phyloP scores from a whole-genome alignment of 768 basidiomycete species.

The Pleurotus pulmonarius region DNA sequence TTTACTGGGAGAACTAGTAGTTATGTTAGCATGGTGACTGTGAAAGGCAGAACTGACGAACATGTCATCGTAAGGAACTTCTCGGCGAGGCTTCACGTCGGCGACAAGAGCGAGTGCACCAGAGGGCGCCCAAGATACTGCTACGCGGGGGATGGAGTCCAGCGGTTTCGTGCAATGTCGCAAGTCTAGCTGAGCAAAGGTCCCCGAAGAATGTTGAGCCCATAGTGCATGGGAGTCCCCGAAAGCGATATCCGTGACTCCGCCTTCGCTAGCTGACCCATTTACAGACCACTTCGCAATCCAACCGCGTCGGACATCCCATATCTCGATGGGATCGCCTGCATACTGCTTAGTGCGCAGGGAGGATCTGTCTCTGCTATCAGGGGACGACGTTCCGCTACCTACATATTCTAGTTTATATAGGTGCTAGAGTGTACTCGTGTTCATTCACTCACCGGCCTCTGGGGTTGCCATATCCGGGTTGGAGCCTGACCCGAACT shows the following conservation, averaged over 20 bases:
- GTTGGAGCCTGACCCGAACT: slow-evolving; percentile 32
- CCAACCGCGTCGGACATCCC: slow-evolving; percentile 82
- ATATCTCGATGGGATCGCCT: slow-evolving; percentile 73
- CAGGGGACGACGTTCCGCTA: not conserved
- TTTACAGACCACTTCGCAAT: slow-evolving; percentile 79
- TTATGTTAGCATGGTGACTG: slow-evolving; percentile 2
- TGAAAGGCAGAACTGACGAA: slow-evolving; percentile 27
- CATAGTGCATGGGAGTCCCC: slow-evolving; percentile 69
- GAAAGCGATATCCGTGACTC: slow-evolving; percentile 70
- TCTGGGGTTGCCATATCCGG: slow-evolving; percentile 14
- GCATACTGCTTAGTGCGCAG: slow-evolving; percentile 13
- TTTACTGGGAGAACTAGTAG: slow-evolving; percentile 33
- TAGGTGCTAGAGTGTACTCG: not conserved
- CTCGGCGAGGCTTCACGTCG: slow-evolving; percentile 49
- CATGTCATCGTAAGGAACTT: slow-evolving; percentile 82
- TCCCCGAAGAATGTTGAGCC: slow-evolving; percentile 70
- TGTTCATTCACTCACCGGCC: not conserved
- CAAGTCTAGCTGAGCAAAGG: slow-evolving; percentile 77
- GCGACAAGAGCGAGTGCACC: slow-evolving; percentile 67
- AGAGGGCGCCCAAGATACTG: slow-evolving; percentile 62
- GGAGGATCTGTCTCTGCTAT: slow-evolving; percentile 1
- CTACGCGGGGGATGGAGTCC: slow-evolving; percentile 60
- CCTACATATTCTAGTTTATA: not conserved
- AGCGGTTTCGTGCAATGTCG: slow-evolving; percentile 60
- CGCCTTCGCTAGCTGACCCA: slow-evolving; percentile 63